Conservation (phyloP, 306 rosid species). For the Comarum palustre region DNA sequence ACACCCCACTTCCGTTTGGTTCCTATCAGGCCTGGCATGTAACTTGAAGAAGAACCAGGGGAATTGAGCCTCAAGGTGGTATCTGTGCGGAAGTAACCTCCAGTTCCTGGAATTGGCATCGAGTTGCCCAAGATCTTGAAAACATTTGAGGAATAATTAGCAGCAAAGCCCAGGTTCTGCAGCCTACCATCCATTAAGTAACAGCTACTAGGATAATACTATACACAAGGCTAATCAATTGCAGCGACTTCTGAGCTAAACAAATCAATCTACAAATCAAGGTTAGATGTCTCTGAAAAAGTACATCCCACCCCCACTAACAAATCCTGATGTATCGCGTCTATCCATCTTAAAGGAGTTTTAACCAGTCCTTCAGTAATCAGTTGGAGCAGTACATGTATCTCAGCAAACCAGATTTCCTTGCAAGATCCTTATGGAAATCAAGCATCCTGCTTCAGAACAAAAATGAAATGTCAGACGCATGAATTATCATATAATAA, state of each 20-base stretch:
- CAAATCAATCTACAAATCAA: conserved; percentile 46
- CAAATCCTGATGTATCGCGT: conserved; percentile 95
- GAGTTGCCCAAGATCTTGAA: conserved; percentile 56
- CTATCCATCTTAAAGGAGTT: conserved; percentile 69
- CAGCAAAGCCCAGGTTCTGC: conserved; percentile 55
- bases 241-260: conserved; percentile 41
- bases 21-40: conserved; percentile 50
- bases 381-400: conserved; percentile 40
- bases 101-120: conserved; percentile 43
- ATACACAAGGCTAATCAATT: conserved; percentile 33
- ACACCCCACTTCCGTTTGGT: conserved; percentile 73
- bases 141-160: conserved; percentile 57
- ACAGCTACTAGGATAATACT: conserved; percentile 32
- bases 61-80: conserved; percentile 70
- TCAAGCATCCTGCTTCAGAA: conserved; percentile 57
- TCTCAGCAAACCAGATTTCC: conserved; percentile 33
- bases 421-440: conserved; percentile 31
- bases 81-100: conserved; percentile 50
- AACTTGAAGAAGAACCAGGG: conserved; percentile 54
- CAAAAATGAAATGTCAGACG: conserved; percentile 28
- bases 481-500: conserved; percentile 8
- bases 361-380: conserved; percentile 36
- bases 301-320: conserved; percentile 78
- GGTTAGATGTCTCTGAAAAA: conserved; percentile 48
- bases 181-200: conserved; percentile 63